Evolutionary conservation across 208 protist genomes (phyloP), one percentile per base, ranked within the genome.

Genomic region (Leishmania arabica): DNA sequence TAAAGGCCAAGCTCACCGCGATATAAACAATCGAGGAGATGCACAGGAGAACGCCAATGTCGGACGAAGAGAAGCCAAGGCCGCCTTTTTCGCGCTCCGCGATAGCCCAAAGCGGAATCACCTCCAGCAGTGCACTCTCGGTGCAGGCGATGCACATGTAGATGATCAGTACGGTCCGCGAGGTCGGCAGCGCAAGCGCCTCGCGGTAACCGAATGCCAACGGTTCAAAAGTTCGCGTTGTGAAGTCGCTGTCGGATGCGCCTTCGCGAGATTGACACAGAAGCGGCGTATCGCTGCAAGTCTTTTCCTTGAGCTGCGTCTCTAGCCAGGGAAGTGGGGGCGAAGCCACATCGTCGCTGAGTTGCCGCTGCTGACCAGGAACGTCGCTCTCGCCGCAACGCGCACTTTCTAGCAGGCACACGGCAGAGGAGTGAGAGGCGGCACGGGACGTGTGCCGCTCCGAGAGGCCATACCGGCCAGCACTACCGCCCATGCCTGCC

Each of bases 121-220:
- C 80, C 64, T 94, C 89, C 21, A 78, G 64, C 65, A 92, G 84
- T 27, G 78, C 80, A 73, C 91, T 90, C 65, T 95, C 91, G 2
- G 82, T 85, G 3, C 75, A 88, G 34, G 68, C 79, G 27, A 96
- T 77, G 24, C 91, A 72, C 93, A 94, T 95, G 83, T 93, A 95
- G 37, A 90, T 37, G 8, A 96, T 64, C 56, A 91, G 78, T 45
- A 86, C 81, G 65, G 75, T 87, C 27, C 92, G 80, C 34, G 92
- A 88, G 11, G 51, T 84, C 1, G 81, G 72, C 53, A 85, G 51
- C 21, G n/a, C 49, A 71, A 93, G 92, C 1, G 87, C 80, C 70
- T 93, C 83, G 21, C 75, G 79, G 83, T 93, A 95, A 24, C 92
- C 90, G 79, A 93, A 92, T 40, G 17, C 42, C 53, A 79, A 74